Base-by-base conservation (phyloP, 1,139 yeast species). In the Yamadazyma triangularis region DNA sequence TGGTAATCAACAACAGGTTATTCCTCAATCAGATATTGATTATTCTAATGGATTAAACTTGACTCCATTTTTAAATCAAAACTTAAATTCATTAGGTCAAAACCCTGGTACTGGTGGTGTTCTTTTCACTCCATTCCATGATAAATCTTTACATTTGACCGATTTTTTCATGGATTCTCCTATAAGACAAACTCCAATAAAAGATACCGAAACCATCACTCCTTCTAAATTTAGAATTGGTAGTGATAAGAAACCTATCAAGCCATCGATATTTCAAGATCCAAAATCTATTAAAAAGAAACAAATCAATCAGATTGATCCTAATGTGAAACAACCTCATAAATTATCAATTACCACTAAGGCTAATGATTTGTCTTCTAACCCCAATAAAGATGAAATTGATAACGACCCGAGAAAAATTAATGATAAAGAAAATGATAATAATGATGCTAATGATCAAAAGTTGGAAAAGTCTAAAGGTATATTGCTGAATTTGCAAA, bases 91-190 rank as follows among this genome's bases (percentile, higher is more conserved):
- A 23, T 34, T 50, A 23, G 43, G 41, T 23, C 33, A 46, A n/a
- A 38, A 34, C 18, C 36, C 48, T 3, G 33, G 29, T 12, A 30
- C 27, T 27, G 25, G 24, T 27, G 34, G 34, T 7, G 11, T 53
- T 20, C 52, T 52, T 24, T 53, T 64, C 31, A 68, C 74, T 10
- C 74, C 74, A 4, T 64, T 60, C 38, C 65, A 64, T 41, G 73
- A 68, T 33, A 66, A 63, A 44, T 53, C 70, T 3, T 50, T 64
- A 32, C 71, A 64, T 37, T 48, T 64, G 30, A 51, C 67, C 2
- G 73, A 68, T 40, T 66, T 68, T 35, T 67, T 64, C 44, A 65
- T 63, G 54, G 74, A 68, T 35, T 59, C 69, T 8, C 74, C 74
- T 9, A 60, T 65, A 23, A 48, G 57, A 27, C 26, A 27, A 5